phyloP scores from a whole-genome alignment of 169 alveolate species.

The Plasmodium yoelii region DNA sequence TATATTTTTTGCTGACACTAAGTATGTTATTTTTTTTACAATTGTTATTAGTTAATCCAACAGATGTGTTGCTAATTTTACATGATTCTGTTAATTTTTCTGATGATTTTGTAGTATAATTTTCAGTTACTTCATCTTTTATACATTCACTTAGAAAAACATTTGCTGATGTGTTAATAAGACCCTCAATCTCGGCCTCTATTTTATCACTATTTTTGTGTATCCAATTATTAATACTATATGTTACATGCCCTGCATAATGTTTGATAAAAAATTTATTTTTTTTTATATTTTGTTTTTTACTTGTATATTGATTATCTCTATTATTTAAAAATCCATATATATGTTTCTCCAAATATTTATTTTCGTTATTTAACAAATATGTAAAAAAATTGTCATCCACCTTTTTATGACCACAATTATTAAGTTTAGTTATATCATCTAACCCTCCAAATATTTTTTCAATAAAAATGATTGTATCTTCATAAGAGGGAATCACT shows the following conservation, averaged over 20 bases:
- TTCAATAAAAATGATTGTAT: conserved; percentile 46
- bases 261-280: conserved; percentile 83
- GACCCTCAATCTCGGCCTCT: conserved; percentile 81
- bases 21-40: conserved; percentile 58
- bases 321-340: conserved; percentile 41
- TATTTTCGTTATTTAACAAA: conserved; percentile 34
- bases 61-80: neutral
- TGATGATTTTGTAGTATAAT: neutral
- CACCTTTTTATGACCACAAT: conserved; percentile 44
- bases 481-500: conserved; percentile 37
- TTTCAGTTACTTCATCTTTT: neutral
- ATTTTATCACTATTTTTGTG: conserved; percentile 90
- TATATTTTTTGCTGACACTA: conserved; percentile 81
- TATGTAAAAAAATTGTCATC: conserved; percentile 49
- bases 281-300: conserved; percentile 21
- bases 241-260: conserved; percentile 90
- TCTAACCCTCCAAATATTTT: conserved; percentile 24
- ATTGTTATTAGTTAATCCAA: conserved; percentile 16
- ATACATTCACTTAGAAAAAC: conserved; percentile 19
- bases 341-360: conserved; percentile 15
- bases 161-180: conserved; percentile 75
- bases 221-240: conserved; percentile 85
- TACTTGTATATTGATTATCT: conserved; percentile 32
- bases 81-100: neutral
- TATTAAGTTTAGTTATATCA: conserved; percentile 58